Conservation (phyloP, 2,329 filamentous ascomycete species). For the Xylariales sp. region DNA sequence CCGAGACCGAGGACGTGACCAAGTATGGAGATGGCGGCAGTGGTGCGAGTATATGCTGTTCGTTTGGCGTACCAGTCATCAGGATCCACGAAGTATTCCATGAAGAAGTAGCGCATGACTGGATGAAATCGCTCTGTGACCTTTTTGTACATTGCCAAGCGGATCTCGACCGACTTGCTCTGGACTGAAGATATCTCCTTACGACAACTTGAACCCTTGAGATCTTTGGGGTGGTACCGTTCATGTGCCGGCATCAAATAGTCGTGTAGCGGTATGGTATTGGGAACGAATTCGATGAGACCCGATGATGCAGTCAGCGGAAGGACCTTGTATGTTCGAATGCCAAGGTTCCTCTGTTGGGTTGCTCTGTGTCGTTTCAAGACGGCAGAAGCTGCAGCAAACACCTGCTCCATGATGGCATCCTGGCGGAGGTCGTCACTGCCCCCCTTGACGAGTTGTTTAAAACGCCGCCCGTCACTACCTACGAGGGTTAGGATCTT, state of each 20-base stretch:
- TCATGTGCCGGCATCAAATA: slow-evolving; percentile 90
- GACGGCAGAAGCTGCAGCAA: slow-evolving; percentile 88
- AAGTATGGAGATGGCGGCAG: slow-evolving; percentile 91
- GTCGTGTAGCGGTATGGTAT: slow-evolving; percentile 88
- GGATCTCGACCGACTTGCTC: slow-evolving; percentile 61
- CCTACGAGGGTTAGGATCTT: slow-evolving; percentile 85
- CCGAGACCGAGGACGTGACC: slow-evolving; percentile 90
- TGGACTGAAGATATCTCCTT: slow-evolving; percentile 75
- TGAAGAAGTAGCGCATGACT: slow-evolving; percentile 95
- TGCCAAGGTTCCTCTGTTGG: slow-evolving; percentile 80
- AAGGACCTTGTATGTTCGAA: slow-evolving; percentile 95
- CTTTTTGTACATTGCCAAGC: slow-evolving; percentile 71
- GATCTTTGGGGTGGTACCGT: slow-evolving; percentile 78
- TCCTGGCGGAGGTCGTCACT: slow-evolving; percentile 96
- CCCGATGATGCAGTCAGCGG: slow-evolving; percentile 81
- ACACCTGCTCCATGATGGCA: slow-evolving; percentile 98
- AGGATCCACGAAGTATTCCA: slow-evolving; percentile 88
- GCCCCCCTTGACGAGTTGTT: slow-evolving; percentile 90
- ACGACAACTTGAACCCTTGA: slow-evolving; percentile 70
- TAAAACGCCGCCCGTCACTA: slow-evolving; percentile 74
- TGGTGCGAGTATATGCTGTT: slow-evolving; percentile 87
- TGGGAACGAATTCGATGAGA: slow-evolving; percentile 93
- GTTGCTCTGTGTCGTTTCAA: slow-evolving; percentile 82
- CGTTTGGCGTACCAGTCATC: slow-evolving; percentile 94
- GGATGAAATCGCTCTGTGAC: slow-evolving; percentile 82